A percentile compares a stretch with the other conserved stretches of the same genome.
Conservation (phyloP, 2,329 filamentous ascomycete genomes). For the Trichoderma aggressivum region DNA sequence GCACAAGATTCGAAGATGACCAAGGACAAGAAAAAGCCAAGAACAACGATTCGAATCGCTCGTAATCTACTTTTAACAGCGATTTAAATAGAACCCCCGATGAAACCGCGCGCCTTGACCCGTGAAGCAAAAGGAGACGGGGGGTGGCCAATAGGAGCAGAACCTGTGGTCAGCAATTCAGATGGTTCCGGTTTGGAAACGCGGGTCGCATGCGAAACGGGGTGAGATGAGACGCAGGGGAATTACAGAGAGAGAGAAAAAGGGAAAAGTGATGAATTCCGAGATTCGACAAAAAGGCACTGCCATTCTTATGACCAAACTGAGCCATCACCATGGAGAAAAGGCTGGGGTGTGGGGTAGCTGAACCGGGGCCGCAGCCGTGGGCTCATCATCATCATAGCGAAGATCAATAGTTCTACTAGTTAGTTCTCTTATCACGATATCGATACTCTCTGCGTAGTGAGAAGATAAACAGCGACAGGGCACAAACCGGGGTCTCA, state of each 20-base stretch:
- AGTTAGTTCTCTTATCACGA: no score
- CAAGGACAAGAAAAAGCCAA: background rate
- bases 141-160: background rate
- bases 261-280: background rate
- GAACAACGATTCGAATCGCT: background rate
- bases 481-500: background rate
- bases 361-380: background rate
- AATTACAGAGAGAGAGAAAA: background rate
- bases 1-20: background rate
- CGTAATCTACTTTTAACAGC: background rate
- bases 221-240: conserved; percentile 1
- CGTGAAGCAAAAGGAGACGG: background rate
- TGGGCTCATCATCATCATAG: background rate
- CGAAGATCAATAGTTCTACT: background rate
- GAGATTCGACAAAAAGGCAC: background rate
- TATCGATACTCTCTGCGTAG: background rate
- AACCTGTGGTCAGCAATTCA: background rate
- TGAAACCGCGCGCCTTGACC: background rate
- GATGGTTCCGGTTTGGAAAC: background rate
- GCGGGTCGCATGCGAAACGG: background rate
- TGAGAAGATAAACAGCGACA: background rate
- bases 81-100: background rate
- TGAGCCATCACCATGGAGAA: background rate
- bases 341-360: conserved; percentile 4
- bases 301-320: background rate